These are phyloP conservation scores for Escovopsis sp. DNA, from an alignment of 2,329 filamentous ascomycete species.

Conservation along the genomic window DNA sequence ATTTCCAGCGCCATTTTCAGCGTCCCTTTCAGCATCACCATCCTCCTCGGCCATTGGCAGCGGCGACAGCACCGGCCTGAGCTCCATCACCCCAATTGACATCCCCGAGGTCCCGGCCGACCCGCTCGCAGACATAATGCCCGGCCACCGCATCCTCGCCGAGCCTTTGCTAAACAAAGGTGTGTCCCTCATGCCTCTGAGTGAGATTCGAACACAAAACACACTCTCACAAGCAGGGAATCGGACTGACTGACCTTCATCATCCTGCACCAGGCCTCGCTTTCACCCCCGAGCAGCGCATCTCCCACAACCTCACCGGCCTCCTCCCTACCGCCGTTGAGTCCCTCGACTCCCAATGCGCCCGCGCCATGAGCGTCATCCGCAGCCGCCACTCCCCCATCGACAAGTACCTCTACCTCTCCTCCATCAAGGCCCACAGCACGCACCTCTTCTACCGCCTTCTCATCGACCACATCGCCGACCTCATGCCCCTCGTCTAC, in stretches of 20 bases:
- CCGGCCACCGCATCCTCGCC: conserved; percentile 46
- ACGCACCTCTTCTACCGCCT: conserved; percentile 72
- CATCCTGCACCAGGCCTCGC: conserved; percentile 35
- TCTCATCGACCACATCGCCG: conserved; percentile 60
- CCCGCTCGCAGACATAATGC: conserved; percentile 31
- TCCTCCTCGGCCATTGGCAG: conserved; percentile 5
- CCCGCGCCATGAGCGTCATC: conserved; percentile 60
- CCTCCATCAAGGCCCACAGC: conserved; percentile 58
- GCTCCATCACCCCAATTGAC: conserved; percentile 38
- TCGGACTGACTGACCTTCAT: background rate
- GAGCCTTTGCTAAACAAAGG: conserved; percentile 54
- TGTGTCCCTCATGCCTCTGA: too few relatives aligned
- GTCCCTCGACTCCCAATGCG: conserved; percentile 42
- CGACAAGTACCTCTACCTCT: conserved; percentile 76
- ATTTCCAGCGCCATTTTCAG: too few relatives aligned
- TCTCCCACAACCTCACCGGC: conserved; percentile 49
- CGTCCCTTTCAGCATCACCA: conserved; percentile 12
- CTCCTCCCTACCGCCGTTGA: conserved; percentile 50
- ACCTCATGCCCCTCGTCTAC: conserved; percentile 73
- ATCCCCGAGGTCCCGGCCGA: conserved; percentile 40
- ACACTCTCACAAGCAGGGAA: too few relatives aligned
- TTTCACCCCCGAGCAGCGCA: conserved; percentile 48
- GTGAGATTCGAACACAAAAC: too few relatives aligned
- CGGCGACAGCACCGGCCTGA: conserved; percentile 22
- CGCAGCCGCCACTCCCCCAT: conserved; percentile 52